Evolutionary conservation across 345 rosid genomes (phyloP), one percentile per base, ranked within the genome.

Genomic region (Gossypium longicalyx): DNA sequence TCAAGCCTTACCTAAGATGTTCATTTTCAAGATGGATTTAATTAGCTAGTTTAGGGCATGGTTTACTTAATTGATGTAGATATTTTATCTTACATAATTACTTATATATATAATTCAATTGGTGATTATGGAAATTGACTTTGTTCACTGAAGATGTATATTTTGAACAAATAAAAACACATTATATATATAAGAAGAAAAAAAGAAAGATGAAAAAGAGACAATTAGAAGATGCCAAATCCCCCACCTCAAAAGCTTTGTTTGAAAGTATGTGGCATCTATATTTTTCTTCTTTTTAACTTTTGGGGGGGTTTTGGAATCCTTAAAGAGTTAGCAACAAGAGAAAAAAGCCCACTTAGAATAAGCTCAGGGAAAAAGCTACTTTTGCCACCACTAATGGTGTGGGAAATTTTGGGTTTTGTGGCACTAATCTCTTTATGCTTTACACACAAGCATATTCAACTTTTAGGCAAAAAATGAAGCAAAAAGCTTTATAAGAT

Each of bases 381-480:
- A 75, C 84, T 83, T 82, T 51, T 72, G 56, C 45, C 83, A 43
- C 82, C 79, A 71, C 82, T 74, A 66, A 78, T 78, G 77, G 79
- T 56, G 79, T 77, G 79, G 76, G 76, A 72, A 69, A 82, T 71
- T 67, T 82, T 77, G 84, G 85, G 71, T 76, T 75, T 58, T 80
- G 62, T 79, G 58, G 80, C 80, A 85, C 81, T 76, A 77, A 82
- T 76, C 62, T 68, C 56, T 44, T 64, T 52, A 69, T 59, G 74
- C 87, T 84, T 86, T 81, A 79, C 84, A 84, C 82, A 77, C 76
- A 86, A 80, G 89, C 86, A 74, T 69, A 27, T 74, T 71, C 68
- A 75, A 78, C 82, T 83, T 82, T 78, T 67, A 9, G 2, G 53
- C 38, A 64, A 51, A 68, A 65, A 72, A 74, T 62, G 57, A 62